Evolutionary conservation across 768 basidiomycete genomes (phyloP).

Genomic region (Russula sp.): DNA sequence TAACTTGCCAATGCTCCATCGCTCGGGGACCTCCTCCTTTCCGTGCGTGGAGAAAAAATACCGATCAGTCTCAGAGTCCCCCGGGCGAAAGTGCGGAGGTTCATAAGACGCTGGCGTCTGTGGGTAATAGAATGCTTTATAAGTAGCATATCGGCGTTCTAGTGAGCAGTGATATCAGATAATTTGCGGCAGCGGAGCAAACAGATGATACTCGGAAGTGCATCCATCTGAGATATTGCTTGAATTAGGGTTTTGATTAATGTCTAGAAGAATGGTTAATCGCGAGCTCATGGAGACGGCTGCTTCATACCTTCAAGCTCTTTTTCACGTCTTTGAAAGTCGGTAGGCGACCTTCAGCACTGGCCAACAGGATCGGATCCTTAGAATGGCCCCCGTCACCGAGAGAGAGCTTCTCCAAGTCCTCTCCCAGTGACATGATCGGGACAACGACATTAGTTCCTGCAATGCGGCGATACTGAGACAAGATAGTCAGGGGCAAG

Average conservation of each 20-base stretch:
- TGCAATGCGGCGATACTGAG: constrained; percentile 65
- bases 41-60: constrained; percentile 83
- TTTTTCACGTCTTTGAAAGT: constrained; percentile 79
- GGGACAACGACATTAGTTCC: constrained; percentile 62
- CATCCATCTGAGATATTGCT: constrained; percentile 77
- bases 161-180: constrained; percentile 12
- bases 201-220: constrained; percentile 58
- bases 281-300: constrained; percentile 7
- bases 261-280: constrained; percentile 42
- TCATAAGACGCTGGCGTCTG: constrained; percentile 79
- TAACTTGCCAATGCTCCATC: constrained; percentile 62
- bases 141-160: constrained; percentile 84
- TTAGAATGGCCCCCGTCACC: constrained; percentile 35
- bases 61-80: constrained; percentile 66
- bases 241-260: constrained; percentile 75
- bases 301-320: constrained; percentile 61
- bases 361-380: constrained; percentile 62
- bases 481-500: background rate
- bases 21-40: constrained; percentile 69
- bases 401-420: constrained; percentile 51
- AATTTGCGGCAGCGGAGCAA: background rate
- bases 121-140: constrained; percentile 83
- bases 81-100: constrained; percentile 73
- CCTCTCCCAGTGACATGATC: constrained; percentile 69
- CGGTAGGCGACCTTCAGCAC: constrained; percentile 58